Base-by-base conservation (phyloP, 2,329 filamentous ascomycete species). In the Hirsutella minnesotensis region DNA sequence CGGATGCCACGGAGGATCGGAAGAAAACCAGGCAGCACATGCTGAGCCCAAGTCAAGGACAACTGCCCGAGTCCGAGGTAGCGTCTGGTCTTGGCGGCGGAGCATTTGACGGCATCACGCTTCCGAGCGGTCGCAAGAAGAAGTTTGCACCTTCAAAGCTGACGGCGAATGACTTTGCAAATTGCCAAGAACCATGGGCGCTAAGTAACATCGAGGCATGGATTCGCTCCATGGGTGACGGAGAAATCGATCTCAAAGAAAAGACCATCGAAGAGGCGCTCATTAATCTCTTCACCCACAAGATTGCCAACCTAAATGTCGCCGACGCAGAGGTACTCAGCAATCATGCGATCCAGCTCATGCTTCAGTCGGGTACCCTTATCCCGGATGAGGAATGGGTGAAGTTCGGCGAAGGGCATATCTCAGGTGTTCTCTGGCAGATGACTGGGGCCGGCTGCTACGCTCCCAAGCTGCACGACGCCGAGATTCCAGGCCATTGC, bases 241-340 rank as follows among this genome's bases (percentile, higher is more conserved):
- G 90, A 33, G 90, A 95, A 56, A 79, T 82, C 10, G 88, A 98
- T 60, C 67, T 98, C 38, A 88, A 84, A 57, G 78, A 84, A 56
- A 85, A 87, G 55, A 81, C 84, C 2, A 80, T 98, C 41, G 82
- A 87, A 45, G 89, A 96, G 51, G 89, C 86, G 3, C 72, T 98
- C 35, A 81, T 95, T 35, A 84, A 81, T 24, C 69, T 98, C 7
- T 96, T 98, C 60, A 94, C 86, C 2, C 77, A 86, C 63, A 96
- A 95, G 62, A 88, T 98, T 1, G 89, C 92, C 0, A 98, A 88
- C 1, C 95, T 98, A 87, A 96, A 98, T 53, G 90, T 92, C 35
- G 89, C 90, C 5, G 94, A 98, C 68, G 92, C 92, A 1, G 92
- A 98, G 59, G 83, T 81, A 1, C 70, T 98, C 41, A 86, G 86